phyloP scores from a whole-genome alignment of 108 stramenopile genomes.

The Nitzschia putrida region DNA sequence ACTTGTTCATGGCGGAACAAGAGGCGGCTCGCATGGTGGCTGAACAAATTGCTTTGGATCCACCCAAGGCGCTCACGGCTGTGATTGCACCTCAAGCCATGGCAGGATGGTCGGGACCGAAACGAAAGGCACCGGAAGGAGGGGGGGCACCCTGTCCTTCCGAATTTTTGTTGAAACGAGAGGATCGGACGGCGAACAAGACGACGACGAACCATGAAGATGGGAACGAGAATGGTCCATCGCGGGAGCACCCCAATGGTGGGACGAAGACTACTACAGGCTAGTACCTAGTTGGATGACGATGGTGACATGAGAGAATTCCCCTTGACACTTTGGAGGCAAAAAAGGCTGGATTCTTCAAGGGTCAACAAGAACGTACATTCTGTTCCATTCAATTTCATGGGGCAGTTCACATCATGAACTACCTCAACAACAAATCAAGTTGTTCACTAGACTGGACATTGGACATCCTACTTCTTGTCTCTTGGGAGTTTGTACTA shows the following conservation, averaged over 20 bases:
- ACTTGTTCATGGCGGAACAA: slow-evolving; percentile 61
- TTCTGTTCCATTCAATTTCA: too few species aligned
- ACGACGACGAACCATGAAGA: too few species aligned
- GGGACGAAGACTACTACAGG: background rate
- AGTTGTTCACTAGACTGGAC: too few species aligned
- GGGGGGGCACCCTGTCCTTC: slow-evolving; percentile 89
- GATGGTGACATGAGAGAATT: too few species aligned
- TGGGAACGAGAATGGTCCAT: slow-evolving; percentile 17
- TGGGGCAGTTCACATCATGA: too few species aligned
- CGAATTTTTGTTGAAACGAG: slow-evolving; percentile 73
- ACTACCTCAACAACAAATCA: too few species aligned
- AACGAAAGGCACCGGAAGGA: slow-evolving; percentile 65
- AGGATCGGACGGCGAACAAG: slow-evolving; percentile 45
- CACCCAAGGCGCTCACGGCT: slow-evolving; percentile 86
- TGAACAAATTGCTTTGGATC: slow-evolving; percentile 64
- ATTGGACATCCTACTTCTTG: too few species aligned
- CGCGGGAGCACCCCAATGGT: slow-evolving; percentile 29
- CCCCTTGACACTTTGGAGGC: too few species aligned
- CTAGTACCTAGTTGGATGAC: too few species aligned
- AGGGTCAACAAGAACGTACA: too few species aligned
- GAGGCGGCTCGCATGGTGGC: slow-evolving; percentile 64
- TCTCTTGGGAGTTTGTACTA: too few species aligned
- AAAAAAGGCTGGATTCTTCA: too few species aligned
- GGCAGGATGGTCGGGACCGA: slow-evolving; percentile 60
- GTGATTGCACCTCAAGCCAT: slow-evolving; percentile 61